phyloP scores from a whole-genome alignment of 129 eudicot genomes.

The Silybum marianum region DNA sequence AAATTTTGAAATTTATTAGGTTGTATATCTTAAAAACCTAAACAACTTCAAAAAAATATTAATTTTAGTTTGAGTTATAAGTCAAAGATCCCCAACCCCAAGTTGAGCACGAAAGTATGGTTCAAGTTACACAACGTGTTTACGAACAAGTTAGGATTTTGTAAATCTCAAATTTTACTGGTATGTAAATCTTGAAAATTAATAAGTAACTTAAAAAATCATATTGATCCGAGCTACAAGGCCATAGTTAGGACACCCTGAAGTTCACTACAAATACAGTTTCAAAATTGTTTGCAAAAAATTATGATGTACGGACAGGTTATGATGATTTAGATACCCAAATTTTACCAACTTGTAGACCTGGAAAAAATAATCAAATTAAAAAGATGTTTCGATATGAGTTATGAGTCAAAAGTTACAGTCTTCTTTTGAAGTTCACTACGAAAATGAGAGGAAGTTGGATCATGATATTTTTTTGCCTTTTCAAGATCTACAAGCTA shows the following conservation, averaged over 20 bases:
- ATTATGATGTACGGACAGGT: background rate
- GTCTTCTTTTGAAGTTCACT: background rate
- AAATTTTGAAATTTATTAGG: background rate
- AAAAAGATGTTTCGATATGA: background rate
- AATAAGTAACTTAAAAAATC: too few species aligned
- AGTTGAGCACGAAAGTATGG: background rate
- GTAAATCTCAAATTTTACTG: background rate
- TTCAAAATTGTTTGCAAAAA: background rate
- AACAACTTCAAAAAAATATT: background rate
- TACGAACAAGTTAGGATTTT: background rate
- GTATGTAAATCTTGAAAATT: background rate
- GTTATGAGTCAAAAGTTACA: too few species aligned
- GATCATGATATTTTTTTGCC: background rate
- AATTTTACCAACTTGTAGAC: background rate
- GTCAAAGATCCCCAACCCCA: background rate
- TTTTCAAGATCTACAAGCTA: background rate
- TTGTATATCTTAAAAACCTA: background rate
- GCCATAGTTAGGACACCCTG: background rate
- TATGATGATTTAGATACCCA: background rate
- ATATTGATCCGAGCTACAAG: background rate
- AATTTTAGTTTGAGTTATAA: too few species aligned
- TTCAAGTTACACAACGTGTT: background rate
- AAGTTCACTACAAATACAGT: background rate
- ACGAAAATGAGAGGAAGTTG: background rate
- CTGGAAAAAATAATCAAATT: background rate